Evolutionary conservation across 1,284 basidiomycete species (phyloP).

Genomic region (Apiotrichum domesticum): DNA sequence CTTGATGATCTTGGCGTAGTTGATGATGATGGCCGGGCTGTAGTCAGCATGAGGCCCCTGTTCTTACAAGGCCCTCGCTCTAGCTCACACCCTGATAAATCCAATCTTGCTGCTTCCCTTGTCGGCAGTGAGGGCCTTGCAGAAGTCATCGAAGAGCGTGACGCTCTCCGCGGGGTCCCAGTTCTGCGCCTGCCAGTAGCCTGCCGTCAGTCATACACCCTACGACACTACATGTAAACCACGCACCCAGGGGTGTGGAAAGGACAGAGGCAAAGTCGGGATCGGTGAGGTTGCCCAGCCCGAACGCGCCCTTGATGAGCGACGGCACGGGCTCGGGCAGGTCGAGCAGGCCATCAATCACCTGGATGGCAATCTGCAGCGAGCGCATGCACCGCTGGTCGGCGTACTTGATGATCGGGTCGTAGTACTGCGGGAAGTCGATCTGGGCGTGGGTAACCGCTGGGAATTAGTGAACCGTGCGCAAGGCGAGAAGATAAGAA

Average conservation of each 20-base stretch:
- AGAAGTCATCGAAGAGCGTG: slow-evolving; percentile 52
- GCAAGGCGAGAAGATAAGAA: background rate
- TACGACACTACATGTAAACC: background rate
- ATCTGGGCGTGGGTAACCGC: slow-evolving; percentile 54
- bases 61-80: background rate
- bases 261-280: slow-evolving; percentile 73
- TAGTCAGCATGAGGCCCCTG: slow-evolving; percentile 21
- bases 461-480: slow-evolving; percentile 3
- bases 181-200: slow-evolving; percentile 58
- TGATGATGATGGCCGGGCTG: slow-evolving; percentile 54
- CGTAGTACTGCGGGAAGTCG: slow-evolving; percentile 60
- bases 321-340: slow-evolving; percentile 49
- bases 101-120: slow-evolving; percentile 29
- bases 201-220: slow-evolving; percentile 12
- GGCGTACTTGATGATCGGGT: slow-evolving; percentile 71
- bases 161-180: slow-evolving; percentile 63
- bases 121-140: slow-evolving; percentile 53
- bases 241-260: slow-evolving; percentile 40
- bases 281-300: slow-evolving; percentile 59
- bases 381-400: slow-evolving; percentile 64
- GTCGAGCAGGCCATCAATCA: slow-evolving; percentile 59
- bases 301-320: slow-evolving; percentile 65
- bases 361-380: slow-evolving; percentile 59
- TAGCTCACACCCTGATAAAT: slow-evolving; percentile 32
- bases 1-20: slow-evolving; percentile 71